Conservation (phyloP, 306 rosid genomes). For the Amphicarpaea edgeworthii region DNA sequence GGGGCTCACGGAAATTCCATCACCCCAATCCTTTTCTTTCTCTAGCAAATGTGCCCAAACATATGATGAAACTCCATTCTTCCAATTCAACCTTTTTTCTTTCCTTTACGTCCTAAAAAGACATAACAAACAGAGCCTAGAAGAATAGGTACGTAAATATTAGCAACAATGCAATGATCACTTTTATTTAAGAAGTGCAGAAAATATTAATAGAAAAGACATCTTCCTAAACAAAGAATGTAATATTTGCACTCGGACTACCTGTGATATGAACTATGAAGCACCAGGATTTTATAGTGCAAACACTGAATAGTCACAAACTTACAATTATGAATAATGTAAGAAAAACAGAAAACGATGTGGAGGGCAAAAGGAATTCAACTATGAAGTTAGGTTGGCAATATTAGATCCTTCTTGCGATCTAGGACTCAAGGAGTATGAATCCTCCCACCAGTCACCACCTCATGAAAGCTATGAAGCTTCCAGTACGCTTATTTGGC, state of each 20-base stretch:
- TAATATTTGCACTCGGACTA: conserved; percentile 1
- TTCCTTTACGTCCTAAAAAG: conserved; percentile 10
- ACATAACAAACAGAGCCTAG: neutral
- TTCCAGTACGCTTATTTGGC: conserved; percentile 25
- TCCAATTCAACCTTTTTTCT: neutral
- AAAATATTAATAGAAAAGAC: neutral
- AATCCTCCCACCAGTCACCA: conserved; percentile 30
- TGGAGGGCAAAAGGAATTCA: neutral
- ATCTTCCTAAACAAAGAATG: conserved; percentile 7
- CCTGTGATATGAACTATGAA: conserved; percentile 6
- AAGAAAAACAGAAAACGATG: conserved; percentile 5
- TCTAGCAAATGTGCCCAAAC: conserved; percentile 16
- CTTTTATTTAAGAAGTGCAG: neutral
- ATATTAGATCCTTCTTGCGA: conserved; percentile 11
- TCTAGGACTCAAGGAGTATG: neutral
- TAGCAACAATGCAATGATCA: conserved; percentile 3
- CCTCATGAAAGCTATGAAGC: neutral
- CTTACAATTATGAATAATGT: neutral
- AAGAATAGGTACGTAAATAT: neutral
- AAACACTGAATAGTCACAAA: neutral
- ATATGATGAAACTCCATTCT: neutral
- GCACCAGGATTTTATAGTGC: neutral
- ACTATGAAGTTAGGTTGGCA: conserved; percentile 27
- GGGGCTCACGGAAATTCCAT: neutral
- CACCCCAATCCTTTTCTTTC: neutral